phyloP scores from a whole-genome alignment of 23 red algal genomes.

The Gracilariopsis chorda region DNA sequence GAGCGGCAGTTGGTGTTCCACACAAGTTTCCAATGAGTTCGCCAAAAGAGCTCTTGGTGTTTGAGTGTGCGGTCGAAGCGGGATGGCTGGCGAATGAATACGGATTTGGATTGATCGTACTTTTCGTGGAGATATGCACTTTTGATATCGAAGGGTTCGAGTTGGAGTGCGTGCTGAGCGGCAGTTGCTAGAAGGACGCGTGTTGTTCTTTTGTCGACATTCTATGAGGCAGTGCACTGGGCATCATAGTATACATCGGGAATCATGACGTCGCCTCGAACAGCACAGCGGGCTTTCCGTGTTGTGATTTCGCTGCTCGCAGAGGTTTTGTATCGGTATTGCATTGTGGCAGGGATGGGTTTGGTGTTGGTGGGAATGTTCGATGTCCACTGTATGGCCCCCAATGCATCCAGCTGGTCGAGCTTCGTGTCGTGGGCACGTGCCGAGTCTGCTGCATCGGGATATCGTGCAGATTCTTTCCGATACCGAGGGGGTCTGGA shows the following conservation, averaged over 20 bases:
- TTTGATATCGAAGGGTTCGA: conserved; percentile 7
- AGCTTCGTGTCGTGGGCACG: neutral
- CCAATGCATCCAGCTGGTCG: neutral
- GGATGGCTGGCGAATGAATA: neutral
- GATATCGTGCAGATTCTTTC: neutral
- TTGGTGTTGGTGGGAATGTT: neutral
- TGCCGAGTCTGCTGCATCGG: neutral
- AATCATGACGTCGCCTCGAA: neutral
- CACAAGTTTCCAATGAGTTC: neutral
- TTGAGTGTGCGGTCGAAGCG: neutral
- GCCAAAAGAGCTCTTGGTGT: neutral
- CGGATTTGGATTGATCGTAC: neutral
- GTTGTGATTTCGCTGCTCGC: neutral
- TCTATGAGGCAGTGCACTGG: neutral
- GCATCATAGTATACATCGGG: conserved; percentile 12
- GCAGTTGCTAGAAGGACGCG: neutral
- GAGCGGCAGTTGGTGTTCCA: neutral
- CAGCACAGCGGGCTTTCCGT: neutral
- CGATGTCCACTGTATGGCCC: neutral
- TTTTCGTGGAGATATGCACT: neutral
- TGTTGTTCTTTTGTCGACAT: neutral
- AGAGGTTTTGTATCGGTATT: conserved; percentile 2
- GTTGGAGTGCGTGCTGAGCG: neutral
- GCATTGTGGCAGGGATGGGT: neutral
- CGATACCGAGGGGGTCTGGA: neutral